Percentiles rank a stretch among this genome's conserved stretches.
Conservation (phyloP, 2,329 filamentous ascomycete species). For the Stemphylium lycopersici region DNA sequence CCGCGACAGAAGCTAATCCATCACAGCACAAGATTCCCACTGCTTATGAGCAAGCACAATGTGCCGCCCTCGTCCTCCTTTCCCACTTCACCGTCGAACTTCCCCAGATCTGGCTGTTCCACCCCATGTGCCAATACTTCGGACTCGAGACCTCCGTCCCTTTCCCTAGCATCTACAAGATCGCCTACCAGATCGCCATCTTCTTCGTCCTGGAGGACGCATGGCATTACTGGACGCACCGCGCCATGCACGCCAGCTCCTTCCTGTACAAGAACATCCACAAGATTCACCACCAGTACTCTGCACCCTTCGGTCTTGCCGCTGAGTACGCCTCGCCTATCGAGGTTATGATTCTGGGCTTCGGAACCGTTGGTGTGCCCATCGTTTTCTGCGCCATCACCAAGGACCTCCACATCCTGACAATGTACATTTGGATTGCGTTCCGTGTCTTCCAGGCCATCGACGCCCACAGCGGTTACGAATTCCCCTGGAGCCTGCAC, state of each 20-base stretch:
- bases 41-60: constrained; percentile 91
- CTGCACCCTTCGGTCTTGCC: constrained; percentile 92
- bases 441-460: constrained; percentile 95
- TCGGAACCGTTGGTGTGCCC: constrained; percentile 82
- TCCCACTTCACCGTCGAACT: constrained; percentile 98
- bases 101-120: constrained; percentile 98
- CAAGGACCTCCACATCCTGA: constrained; percentile 88
- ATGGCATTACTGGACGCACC: constrained; percentile 98
- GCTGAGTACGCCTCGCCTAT: constrained; percentile 98
- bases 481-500: constrained; percentile 96
- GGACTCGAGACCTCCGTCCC: constrained; percentile 88
- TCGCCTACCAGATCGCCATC: constrained; percentile 87
- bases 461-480: constrained; percentile 95
- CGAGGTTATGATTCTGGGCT: constrained; percentile 91
- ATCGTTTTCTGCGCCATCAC: constrained; percentile 84
- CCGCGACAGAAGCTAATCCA: constrained; percentile 19
- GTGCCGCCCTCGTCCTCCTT: constrained; percentile 88
- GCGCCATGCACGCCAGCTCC: constrained; percentile 88
- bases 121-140: constrained; percentile 91
- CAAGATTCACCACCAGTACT: constrained; percentile 99
- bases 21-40: constrained; percentile 81
- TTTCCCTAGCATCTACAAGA: constrained; percentile 84
- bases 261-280: constrained; percentile 91
- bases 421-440: constrained; percentile 97
- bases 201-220: constrained; percentile 97